A percentile compares a stretch with the other conserved stretches of the same genome.
These are phyloP conservation scores for Aureobasidium sp. DNA, from an alignment of 2,329 filamentous ascomycete species.

Conservation along the genomic window DNA sequence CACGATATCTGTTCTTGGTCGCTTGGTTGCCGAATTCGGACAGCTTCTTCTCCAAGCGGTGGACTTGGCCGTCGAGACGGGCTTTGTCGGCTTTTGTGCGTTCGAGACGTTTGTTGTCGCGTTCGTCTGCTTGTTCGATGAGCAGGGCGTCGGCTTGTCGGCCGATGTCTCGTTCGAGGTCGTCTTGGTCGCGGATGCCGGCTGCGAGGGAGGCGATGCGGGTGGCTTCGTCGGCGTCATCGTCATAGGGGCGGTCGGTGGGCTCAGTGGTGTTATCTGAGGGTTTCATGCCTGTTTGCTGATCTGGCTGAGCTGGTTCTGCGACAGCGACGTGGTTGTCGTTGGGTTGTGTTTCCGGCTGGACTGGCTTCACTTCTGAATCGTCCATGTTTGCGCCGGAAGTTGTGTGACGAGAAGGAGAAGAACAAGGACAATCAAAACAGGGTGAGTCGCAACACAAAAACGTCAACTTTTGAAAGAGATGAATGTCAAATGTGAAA, in stretches of 20 bases:
- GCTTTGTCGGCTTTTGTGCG: constrained; percentile 44
- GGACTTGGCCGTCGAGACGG: constrained; percentile 58
- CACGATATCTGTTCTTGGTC: constrained; percentile 50
- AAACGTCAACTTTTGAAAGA: not conserved
- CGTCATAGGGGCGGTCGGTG: constrained; percentile 14
- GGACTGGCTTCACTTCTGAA: not conserved
- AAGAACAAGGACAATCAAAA: not conserved
- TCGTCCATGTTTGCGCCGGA: constrained; percentile 9
- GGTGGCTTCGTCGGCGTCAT: constrained; percentile 33
- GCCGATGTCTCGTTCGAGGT: constrained; percentile 79
- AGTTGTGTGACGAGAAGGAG: not conserved
- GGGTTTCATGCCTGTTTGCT: not conserved
- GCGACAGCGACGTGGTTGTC: not conserved
- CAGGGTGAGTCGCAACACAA: not conserved
- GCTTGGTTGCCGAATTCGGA: constrained; percentile 45
- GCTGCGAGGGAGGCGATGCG: constrained; percentile 30
- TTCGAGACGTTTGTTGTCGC: constrained; percentile 54
- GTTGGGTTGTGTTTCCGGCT: not conserved
- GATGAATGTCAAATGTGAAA: not conserved
- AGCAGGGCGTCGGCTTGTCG: constrained; percentile 54
- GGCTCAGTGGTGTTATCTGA: not conserved
- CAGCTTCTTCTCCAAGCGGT: constrained; percentile 49
- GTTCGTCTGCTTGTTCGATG: constrained; percentile 53
- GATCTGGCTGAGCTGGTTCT: not conserved
- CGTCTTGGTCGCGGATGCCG: constrained; percentile 70